phyloP scores from a whole-genome alignment of 768 basidiomycete genomes.

The Xerocomellus dryophilus region DNA sequence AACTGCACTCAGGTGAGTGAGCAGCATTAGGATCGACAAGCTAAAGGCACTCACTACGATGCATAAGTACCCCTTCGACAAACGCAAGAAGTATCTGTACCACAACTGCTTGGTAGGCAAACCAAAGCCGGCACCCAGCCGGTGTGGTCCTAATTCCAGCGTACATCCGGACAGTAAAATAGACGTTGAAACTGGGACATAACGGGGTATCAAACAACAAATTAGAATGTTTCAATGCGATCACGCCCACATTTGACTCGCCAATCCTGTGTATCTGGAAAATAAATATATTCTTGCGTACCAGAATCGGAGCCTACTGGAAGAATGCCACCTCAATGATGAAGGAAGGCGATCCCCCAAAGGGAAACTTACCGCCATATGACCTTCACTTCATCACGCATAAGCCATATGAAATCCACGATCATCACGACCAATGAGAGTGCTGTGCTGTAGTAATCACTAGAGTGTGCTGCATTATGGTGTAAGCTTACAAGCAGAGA shows the following conservation, averaged over 20 bases:
- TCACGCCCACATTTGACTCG: constrained; percentile 17
- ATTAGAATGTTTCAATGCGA: neutral
- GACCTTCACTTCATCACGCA: constrained; percentile 9
- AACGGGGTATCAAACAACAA: neutral
- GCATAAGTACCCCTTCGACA: constrained; percentile 18
- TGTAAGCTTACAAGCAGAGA: neutral
- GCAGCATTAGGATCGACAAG: neutral
- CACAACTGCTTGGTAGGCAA: constrained; percentile 11
- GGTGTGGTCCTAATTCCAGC: constrained; percentile 2
- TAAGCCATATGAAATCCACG: constrained; percentile 9
- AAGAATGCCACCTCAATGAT: neutral
- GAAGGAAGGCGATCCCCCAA: neutral
- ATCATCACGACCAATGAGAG: constrained; percentile 10
- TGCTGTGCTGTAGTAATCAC: neutral
- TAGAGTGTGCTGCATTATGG: neutral
- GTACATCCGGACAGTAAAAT: constrained; percentile 18
- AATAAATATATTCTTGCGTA: constrained; percentile 9
- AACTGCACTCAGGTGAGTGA: constrained; percentile 4
- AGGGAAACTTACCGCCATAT: constrained; percentile 22
- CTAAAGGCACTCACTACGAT: constrained; percentile 8
- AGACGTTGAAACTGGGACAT: constrained; percentile 21
- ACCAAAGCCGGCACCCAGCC: constrained; percentile 17
- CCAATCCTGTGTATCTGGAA: constrained; percentile 19
- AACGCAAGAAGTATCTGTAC: constrained; percentile 12
- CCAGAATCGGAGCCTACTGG: constrained; percentile 10